Percentiles rank a stretch among this genome's conserved stretches.
Evolutionary conservation across 352 stramenopile genomes (phyloP).

Genomic region (Phytophthora sp.): DNA sequence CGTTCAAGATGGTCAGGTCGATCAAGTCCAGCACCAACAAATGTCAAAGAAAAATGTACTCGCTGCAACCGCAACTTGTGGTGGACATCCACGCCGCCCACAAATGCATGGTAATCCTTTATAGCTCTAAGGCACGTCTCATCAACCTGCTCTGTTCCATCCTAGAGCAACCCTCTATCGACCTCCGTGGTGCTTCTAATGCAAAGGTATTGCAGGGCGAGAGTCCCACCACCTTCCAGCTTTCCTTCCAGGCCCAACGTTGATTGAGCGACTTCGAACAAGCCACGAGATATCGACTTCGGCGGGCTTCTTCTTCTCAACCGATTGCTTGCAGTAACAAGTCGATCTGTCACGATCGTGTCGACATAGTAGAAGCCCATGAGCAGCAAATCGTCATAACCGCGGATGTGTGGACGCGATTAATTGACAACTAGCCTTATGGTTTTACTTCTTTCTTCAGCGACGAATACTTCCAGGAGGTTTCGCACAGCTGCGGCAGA

Average conservation of each 20-base stretch:
- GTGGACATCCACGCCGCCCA: neutral
- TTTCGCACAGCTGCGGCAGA: slow-evolving; percentile 1
- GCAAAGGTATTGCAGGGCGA: neutral
- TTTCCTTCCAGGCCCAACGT: neutral
- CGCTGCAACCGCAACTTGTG: neutral
- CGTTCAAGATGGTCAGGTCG: neutral
- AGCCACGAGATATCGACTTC: neutral
- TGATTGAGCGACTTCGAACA: neutral
- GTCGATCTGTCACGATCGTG: slow-evolving; percentile 21
- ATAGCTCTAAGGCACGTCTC: neutral
- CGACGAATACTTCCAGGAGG: neutral
- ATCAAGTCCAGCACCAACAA: neutral
- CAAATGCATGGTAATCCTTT: neutral
- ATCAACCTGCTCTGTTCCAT: neutral
- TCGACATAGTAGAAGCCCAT: slow-evolving; percentile 18
- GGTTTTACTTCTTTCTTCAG: neutral
- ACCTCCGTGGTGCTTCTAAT: neutral
- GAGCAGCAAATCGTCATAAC: too few species aligned
- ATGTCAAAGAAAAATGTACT: neutral
- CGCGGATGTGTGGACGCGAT: slow-evolving; percentile 26
- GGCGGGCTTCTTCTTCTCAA: too few species aligned
- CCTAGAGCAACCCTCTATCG: neutral
- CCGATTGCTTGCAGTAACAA: too few species aligned
- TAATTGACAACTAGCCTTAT: slow-evolving; percentile 15
- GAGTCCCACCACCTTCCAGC: neutral